Evolutionary conservation across 176 grass and related monocot genomes (phyloP).

Genomic region (Dendrocalamus sinicus): DNA sequence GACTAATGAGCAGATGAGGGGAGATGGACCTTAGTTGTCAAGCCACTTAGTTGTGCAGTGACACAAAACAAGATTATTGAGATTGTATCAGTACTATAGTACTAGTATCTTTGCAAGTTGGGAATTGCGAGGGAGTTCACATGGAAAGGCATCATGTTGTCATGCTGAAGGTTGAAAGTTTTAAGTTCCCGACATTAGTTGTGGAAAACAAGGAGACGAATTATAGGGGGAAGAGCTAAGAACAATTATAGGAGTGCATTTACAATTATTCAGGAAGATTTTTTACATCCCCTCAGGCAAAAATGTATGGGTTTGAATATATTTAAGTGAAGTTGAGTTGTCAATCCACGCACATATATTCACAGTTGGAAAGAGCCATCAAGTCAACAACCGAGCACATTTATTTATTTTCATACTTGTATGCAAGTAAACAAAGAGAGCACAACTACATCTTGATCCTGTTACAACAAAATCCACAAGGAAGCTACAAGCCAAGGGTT

Average conservation of each 20-base stretch:
- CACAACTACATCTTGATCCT: slow-evolving; percentile 57
- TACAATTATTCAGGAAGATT: background rate
- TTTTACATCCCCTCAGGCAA: background rate
- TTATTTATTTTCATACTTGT: slow-evolving; percentile 65
- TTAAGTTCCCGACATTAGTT: background rate
- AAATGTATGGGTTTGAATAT: background rate
- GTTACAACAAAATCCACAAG: slow-evolving; percentile 56
- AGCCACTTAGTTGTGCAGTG: slow-evolving; percentile 29
- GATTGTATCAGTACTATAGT: background rate
- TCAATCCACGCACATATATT: background rate
- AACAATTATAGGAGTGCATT: background rate
- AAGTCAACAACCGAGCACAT: slow-evolving; percentile 46
- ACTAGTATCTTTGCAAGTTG: background rate
- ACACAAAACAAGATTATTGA: background rate
- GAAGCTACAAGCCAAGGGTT: slow-evolving; percentile 53
- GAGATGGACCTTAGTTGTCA: slow-evolving; percentile 32
- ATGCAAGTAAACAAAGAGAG: slow-evolving; percentile 49
- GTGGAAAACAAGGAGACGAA: slow-evolving; percentile 4
- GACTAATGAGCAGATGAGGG: slow-evolving; percentile 28
- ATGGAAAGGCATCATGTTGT: slow-evolving; percentile 34
- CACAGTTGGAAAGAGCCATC: background rate
- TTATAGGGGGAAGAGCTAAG: slow-evolving; percentile 14
- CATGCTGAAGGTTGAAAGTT: slow-evolving; percentile 17
- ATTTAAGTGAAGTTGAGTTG: background rate
- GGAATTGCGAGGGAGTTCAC: slow-evolving; percentile 34